Base-by-base conservation (phyloP, 495 filamentous ascomycete species). In the Hypoxylon crocopeplum region DNA sequence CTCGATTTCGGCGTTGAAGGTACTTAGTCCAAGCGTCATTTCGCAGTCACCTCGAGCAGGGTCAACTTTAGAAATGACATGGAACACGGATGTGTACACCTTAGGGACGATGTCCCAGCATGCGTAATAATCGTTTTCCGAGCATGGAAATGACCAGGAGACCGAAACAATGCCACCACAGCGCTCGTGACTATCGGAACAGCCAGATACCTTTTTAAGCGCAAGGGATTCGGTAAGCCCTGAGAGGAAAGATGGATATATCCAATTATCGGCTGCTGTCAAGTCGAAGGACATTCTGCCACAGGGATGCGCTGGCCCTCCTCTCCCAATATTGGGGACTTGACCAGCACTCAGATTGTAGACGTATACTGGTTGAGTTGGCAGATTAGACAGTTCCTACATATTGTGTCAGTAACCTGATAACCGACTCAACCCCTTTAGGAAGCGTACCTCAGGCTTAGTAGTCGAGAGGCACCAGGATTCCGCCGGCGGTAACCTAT, bases 361-460 rank as follows among this genome's bases (percentile, higher is more conserved):
- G 38, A 41, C 22, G 12, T 41, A 41, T 41, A 41, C 20, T 22
- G 38, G 38, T 19, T 41, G 38, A 10, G 20, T 16, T 41, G 22
- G 12, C 38, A 16, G 22, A 5, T 41, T 11, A 41, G 20, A 19
- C 22, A 22, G 38, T 24, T 41, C 38, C 38, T 41, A n/a, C 21
- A 11, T 3, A 5, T 8, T 19, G 12, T 10, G 20, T 41, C 17
- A 41, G 21, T 19, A 41, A 22, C 2, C 20, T n/a, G 8, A 19
- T 24, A 11, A 13, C 17, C 38, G 21, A 24, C 20, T 24, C n/a
- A n/a, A 41, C 20, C 6, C n/a, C 8, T 41, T 16, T 24, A 11
- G 19, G 38, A 24, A 41, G 22, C 38, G 22, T 41, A 41, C 38
- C 38, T 41, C 38, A 41, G 21, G 38, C 20, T 41, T 41, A 19